Percentiles rank a stretch among this genome's conserved stretches.
Evolutionary conservation across 768 basidiomycete species (phyloP).

Genomic region (Leccinum fibrillosum): DNA sequence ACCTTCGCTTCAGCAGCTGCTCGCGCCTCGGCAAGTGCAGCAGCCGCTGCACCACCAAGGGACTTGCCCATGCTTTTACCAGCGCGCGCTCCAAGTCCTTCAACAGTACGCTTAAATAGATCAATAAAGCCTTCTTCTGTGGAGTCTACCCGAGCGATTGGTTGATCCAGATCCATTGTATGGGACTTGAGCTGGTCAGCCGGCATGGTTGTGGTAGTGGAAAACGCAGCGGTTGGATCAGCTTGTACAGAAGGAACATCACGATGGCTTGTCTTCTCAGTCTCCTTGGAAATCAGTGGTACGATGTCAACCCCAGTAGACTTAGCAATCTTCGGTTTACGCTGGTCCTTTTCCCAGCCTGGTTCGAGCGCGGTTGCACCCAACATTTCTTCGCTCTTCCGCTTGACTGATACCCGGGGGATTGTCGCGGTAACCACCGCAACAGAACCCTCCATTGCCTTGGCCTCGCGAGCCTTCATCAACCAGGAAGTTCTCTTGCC

Average conservation of each 20-base stretch:
- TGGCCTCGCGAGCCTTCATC: conserved; percentile 70
- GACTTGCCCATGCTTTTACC: conserved; percentile 63
- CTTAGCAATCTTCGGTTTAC: conserved; percentile 50
- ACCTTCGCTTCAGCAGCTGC: conserved; percentile 67
- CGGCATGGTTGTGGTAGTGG: neutral
- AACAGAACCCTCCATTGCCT: conserved; percentile 50
- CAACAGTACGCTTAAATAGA: conserved; percentile 68
- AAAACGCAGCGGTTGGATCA: neutral
- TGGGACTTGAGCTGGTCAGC: conserved; percentile 21
- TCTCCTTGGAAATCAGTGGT: conserved; percentile 14
- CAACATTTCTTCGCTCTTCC: conserved; percentile 60
- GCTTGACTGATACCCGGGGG: conserved; percentile 40
- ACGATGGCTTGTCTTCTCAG: conserved; percentile 5
- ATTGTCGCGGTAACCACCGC: conserved; percentile 1
- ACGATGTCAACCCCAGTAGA: conserved; percentile 35
- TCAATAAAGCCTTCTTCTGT: conserved; percentile 52
- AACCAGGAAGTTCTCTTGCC: conserved; percentile 81
- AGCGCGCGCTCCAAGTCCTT: conserved; percentile 56
- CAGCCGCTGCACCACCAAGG: conserved; percentile 48
- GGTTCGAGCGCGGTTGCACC: conserved; percentile 14
- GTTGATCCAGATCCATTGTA: conserved; percentile 21
- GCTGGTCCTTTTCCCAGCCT: conserved; percentile 38
- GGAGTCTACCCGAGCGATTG: conserved; percentile 7
- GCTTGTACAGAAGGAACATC: conserved; percentile 3
- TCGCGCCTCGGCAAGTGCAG: conserved; percentile 63